A percentile compares a stretch with the other conserved stretches of the same genome.
These are phyloP conservation scores for Anethum foeniculum DNA, from an alignment of 140 eudicot genomes.

Conservation along the genomic window DNA sequence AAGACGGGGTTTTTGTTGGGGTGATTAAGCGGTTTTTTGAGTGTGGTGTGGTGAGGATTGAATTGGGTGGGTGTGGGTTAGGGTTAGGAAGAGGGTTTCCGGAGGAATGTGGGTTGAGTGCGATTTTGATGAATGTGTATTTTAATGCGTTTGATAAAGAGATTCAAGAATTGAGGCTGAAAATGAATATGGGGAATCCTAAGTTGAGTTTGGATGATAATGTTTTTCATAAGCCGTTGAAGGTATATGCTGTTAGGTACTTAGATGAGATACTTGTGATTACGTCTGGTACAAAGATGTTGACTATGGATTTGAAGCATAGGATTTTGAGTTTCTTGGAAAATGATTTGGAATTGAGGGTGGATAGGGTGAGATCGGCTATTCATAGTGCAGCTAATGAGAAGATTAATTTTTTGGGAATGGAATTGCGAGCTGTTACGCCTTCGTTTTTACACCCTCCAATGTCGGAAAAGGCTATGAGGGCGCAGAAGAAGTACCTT, in stretches of 20 bases:
- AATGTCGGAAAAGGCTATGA: constrained; percentile 69
- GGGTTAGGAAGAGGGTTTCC: constrained; percentile 67
- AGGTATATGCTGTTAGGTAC: constrained; percentile 80
- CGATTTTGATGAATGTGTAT: constrained; percentile 66
- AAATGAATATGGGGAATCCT: constrained; percentile 33
- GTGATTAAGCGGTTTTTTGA: constrained; percentile 47
- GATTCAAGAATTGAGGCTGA: constrained; percentile 55
- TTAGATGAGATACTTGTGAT: constrained; percentile 71
- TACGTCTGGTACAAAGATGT: constrained; percentile 66
- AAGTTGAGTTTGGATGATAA: constrained; percentile 20
- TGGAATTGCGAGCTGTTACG: constrained; percentile 77
- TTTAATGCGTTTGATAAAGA: constrained; percentile 61
- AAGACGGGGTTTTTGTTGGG: constrained; percentile 39
- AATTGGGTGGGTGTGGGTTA: constrained; percentile 54
- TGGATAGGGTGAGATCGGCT: constrained; percentile 47
- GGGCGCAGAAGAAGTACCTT: constrained; percentile 77
- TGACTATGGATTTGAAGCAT: constrained; percentile 60
- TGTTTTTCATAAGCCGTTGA: constrained; percentile 56
- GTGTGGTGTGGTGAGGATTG: constrained; percentile 25
- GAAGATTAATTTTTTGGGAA: constrained; percentile 70
- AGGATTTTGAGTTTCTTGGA: constrained; percentile 37
- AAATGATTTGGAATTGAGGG: constrained; percentile 45
- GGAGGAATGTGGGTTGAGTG: constrained; percentile 72
- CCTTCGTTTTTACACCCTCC: constrained; percentile 74
- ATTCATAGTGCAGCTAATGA: constrained; percentile 86